These are phyloP conservation scores for Lasiosphaeria ovina DNA, from an alignment of 495 filamentous ascomycete species.

Conservation along the genomic window DNA sequence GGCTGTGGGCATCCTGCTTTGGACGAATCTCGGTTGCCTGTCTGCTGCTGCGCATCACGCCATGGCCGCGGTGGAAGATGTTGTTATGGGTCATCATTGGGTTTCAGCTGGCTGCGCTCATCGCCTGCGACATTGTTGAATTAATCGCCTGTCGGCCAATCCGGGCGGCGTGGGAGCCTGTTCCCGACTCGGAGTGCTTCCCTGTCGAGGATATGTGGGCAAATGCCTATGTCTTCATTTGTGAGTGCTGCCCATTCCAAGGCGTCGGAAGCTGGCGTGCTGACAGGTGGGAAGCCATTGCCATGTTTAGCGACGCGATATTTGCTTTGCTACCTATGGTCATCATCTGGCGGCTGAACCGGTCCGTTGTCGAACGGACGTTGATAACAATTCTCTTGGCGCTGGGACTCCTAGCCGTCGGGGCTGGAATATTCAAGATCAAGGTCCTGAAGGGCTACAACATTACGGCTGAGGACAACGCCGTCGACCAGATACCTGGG, in stretches of 20 bases:
- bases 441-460: conserved; percentile 1
- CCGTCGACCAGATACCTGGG: conserved; percentile 5
- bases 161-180: conserved; percentile 6
- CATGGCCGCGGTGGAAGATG: background rate
- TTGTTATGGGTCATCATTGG: conserved; percentile 6
- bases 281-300: background rate
- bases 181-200: conserved; percentile 5
- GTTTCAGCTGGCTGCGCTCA: background rate
- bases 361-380: conserved; percentile 1
- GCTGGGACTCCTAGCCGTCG: conserved; percentile 1
- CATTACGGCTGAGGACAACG: background rate
- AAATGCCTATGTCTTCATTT: background rate
- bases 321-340: conserved; percentile 2
- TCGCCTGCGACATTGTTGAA: conserved; percentile 1
- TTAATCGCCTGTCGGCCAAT: conserved; percentile 9
- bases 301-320: conserved; percentile 6
- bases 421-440: conserved; percentile 5
- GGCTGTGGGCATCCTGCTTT: conserved; percentile 5
- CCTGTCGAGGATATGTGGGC: background rate
- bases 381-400: conserved; percentile 6
- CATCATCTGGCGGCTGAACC: conserved; percentile 12
- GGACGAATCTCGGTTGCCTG: conserved; percentile 8
- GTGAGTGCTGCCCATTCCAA: background rate
- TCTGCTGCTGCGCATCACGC: conserved; percentile 4
- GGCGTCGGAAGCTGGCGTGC: background rate